Conservation (phyloP, 1,139 yeast genomes). For the Suhomyces kunorum region DNA sequence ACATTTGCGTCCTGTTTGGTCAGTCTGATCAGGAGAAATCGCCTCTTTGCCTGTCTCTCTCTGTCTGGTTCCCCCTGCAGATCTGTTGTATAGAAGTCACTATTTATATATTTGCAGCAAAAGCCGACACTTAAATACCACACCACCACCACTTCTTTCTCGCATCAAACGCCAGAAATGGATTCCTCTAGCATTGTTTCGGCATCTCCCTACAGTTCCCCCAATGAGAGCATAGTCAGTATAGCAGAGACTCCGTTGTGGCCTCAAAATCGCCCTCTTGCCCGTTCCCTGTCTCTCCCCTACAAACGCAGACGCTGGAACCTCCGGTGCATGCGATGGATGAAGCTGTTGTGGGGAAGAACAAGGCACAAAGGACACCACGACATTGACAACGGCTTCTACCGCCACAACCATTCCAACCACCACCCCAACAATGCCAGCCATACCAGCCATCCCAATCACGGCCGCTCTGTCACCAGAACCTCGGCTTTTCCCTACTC, state of each 20-base stretch:
- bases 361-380: no score
- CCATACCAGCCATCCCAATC: no score
- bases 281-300: not conserved
- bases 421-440: not conserved
- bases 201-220: not conserved
- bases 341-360: not conserved
- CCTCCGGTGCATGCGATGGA: not conserved
- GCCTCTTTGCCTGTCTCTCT: no score
- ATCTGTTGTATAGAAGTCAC: no score
- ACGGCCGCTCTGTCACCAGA: not conserved
- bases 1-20: no score
- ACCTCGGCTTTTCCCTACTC: not conserved
- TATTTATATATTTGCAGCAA: no score
- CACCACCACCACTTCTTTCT: not conserved
- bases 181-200: not conserved
- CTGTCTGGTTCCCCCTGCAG: no score
- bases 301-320: not conserved
- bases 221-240: not conserved
- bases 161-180: not conserved
- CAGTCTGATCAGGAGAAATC: no score
- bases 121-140: no score
- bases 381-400: no score
- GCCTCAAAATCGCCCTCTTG: not conserved
- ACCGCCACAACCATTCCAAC: not conserved
- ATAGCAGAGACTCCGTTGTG: not conserved